Evolutionary conservation across 306 rosid genomes (phyloP).

Genomic region (Vicia sativa): DNA sequence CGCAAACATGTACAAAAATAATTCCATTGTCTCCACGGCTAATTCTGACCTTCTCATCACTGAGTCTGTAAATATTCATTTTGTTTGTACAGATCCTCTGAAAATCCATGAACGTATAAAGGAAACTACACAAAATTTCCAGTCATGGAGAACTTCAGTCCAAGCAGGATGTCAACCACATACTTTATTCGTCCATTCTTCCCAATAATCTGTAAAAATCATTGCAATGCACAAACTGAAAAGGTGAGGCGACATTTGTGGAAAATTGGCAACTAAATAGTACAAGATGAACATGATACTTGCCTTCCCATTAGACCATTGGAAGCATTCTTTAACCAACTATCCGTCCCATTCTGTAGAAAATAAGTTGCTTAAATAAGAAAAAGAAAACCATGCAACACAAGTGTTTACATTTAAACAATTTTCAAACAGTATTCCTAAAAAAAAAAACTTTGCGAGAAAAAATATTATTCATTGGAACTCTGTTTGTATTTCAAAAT

Average conservation of each 20-base stretch:
- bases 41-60: constrained; percentile 72
- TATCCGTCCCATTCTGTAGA: constrained; percentile 79
- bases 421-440: no score
- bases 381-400: neutral
- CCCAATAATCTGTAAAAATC: constrained; percentile 60
- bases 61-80: constrained; percentile 59
- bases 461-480: no score
- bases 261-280: neutral
- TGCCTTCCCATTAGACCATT: constrained; percentile 93
- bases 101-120: neutral
- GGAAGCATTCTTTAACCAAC: constrained; percentile 95
- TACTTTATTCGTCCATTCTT: constrained; percentile 69
- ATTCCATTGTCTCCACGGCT: no score
- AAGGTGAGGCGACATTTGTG: neutral
- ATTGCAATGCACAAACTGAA: constrained; percentile 14
- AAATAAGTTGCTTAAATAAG: constrained; percentile 22
- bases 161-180: constrained; percentile 68
- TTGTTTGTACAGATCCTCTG: neutral
- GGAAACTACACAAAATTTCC: constrained; percentile 69
- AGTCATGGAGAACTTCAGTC: constrained; percentile 74
- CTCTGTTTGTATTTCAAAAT: no score
- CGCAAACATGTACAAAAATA: no score
- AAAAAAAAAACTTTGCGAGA: no score
- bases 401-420: constrained; percentile 10
- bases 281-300: constrained; percentile 42